A percentile compares a stretch with the other conserved stretches of the same genome.
phyloP scores from a whole-genome alignment of 352 stramenopile genomes.

The Plasmopara halstedii region DNA sequence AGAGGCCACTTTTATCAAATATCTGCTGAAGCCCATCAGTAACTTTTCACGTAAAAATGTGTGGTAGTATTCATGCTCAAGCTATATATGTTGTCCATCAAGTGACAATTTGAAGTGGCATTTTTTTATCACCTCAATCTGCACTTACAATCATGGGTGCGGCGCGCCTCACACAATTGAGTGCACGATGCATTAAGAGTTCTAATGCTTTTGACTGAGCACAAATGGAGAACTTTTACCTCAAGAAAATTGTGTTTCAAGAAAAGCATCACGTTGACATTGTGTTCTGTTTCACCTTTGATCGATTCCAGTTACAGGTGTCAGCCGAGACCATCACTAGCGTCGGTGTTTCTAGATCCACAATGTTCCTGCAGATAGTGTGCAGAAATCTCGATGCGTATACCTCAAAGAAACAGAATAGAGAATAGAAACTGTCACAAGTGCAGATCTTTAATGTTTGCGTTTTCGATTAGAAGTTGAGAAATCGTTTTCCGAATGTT shows the following conservation, averaged over 20 bases:
- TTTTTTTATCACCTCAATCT: slow-evolving; percentile 47
- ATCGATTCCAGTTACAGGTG: slow-evolving; percentile 22
- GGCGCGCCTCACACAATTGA: slow-evolving; percentile 55
- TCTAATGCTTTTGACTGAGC: slow-evolving; percentile 49
- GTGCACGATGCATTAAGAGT: slow-evolving; percentile 63
- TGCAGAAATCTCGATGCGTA: slow-evolving; percentile 19
- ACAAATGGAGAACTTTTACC: slow-evolving; percentile 34
- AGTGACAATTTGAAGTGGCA: slow-evolving; percentile 46
- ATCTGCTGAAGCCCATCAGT: slow-evolving; percentile 40
- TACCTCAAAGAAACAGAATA: slow-evolving; percentile 15
- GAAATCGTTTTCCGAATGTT: slow-evolving; percentile 10
- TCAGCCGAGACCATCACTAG: slow-evolving; percentile 6
- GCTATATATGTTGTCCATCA: slow-evolving; percentile 26
- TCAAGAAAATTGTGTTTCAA: slow-evolving; percentile 30
- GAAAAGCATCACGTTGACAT: slow-evolving; percentile 22
- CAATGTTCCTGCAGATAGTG: slow-evolving; percentile 11
- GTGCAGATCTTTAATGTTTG: slow-evolving; percentile 3
- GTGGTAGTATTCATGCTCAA: slow-evolving; percentile 57
- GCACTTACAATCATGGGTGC: slow-evolving; percentile 28
- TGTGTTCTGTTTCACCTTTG: slow-evolving; percentile 14
- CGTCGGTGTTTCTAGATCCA: neutral
- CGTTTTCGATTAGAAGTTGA: slow-evolving; percentile 7
- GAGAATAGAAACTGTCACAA: slow-evolving; percentile 13
- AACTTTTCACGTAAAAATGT: slow-evolving; percentile 25
- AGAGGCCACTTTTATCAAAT: slow-evolving; percentile 51